A percentile compares a stretch with the other conserved stretches of the same genome.
These are phyloP conservation scores for Nitzschia sp. DNA, from an alignment of 108 stramenopile species.

Conservation along the genomic window DNA sequence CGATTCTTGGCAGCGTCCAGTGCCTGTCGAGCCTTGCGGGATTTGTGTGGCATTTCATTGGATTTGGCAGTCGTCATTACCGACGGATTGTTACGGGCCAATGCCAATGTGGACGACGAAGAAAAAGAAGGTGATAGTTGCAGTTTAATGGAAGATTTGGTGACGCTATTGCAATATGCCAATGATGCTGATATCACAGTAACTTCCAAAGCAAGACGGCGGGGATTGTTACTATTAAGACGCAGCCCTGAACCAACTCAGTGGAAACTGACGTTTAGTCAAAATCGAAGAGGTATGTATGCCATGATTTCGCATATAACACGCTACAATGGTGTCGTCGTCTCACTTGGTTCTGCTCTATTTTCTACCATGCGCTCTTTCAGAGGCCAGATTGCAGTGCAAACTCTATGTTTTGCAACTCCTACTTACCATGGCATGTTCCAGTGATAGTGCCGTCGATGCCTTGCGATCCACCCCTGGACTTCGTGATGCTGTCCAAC, in stretches of 20 bases:
- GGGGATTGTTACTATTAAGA: neutral
- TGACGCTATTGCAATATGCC: constrained; percentile 61
- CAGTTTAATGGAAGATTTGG: constrained; percentile 54
- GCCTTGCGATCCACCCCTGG: constrained; percentile 67
- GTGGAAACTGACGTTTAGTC: neutral
- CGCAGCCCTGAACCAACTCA: neutral
- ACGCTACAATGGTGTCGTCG: no score
- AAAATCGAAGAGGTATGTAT: neutral
- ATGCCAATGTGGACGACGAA: constrained; percentile 37
- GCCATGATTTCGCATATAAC: no score
- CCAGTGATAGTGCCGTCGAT: constrained; percentile 76
- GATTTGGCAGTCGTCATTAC: constrained; percentile 77
- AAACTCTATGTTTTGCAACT: constrained; percentile 78
- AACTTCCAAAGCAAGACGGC: neutral
- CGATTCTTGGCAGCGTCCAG: constrained; percentile 70
- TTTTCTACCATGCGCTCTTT: no score
- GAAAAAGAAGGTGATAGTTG: neutral
- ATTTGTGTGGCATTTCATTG: constrained; percentile 70
- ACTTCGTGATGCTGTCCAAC: constrained; percentile 61
- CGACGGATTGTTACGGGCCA: constrained; percentile 73
- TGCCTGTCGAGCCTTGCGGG: constrained; percentile 72
- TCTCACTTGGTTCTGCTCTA: no score
- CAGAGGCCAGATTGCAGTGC: constrained; percentile 61
- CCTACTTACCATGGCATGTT: constrained; percentile 71
- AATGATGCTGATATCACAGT: constrained; percentile 42